Base-by-base conservation (phyloP, 2,329 filamentous ascomycete genomes). In the Capronia epimyces region DNA sequence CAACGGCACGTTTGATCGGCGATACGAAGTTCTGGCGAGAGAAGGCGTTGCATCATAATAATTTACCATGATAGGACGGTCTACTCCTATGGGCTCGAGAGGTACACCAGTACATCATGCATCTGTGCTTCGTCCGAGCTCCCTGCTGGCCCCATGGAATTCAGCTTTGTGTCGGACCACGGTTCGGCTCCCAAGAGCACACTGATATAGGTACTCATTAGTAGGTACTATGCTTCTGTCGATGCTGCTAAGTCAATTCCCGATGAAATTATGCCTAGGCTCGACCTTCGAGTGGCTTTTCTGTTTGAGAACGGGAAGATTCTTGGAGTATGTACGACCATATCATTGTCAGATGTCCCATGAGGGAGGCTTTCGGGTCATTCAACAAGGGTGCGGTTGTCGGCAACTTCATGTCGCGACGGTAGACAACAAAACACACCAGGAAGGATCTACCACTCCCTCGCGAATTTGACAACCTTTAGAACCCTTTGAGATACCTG, bases 401-500 rank as follows among this genome's bases (percentile, higher is more conserved):
- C 29, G 13, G 7, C 7, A 32, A 32, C 29, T 9, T n/a, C 10
- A 27, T 27, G 5, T 27, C 10, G 10, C 24, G 24, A 10, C 24
- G 10, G 10, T 27, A 5, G 24, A 27, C 24, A 5, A 27, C 10
- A 10, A 27, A 5, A 27, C 5, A 10, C 5, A 27, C 5, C 5
- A 32, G 7, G 29, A 9, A 32, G 29, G 29, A 24, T 20, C n/a
- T 15, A 22, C 22, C 9, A 31, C 13, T 7, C 6, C n/a, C 24
- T 43, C 15, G 24, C 13, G n/a, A 29, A 13, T 5, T 25, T 8
- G 15, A 18, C 13, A n/a, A 31, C 10, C 16, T 18, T 55, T 47
- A 69, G 34, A 69, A 68, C 0, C 66, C 67, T 58, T 65, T 68
- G 43, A 76, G 70, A 67, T 81, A 82, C 51, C 71, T 66, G 69